Conservation (phyloP, 805 yeast genomes). For the Cyberlindnera misumaiensis region DNA sequence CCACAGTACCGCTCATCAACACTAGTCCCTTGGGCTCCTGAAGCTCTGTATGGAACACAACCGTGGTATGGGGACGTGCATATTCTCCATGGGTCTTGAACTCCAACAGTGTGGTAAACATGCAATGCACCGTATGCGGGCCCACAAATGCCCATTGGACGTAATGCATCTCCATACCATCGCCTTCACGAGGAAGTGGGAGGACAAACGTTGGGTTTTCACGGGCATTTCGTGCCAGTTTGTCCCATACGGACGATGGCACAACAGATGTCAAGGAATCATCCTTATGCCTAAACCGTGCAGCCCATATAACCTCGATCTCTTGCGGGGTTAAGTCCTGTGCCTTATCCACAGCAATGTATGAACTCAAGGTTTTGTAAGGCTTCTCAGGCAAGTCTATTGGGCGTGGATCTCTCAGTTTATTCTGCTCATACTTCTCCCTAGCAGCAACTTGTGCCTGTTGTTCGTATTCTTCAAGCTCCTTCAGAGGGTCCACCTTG, state of each 20-base stretch:
- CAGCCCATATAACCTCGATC: conserved; percentile 81
- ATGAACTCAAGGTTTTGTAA: conserved; percentile 67
- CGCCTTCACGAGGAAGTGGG: conserved; percentile 67
- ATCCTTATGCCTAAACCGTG: conserved; percentile 63
- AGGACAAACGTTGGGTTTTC: conserved; percentile 78
- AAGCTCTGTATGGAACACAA: conserved; percentile 81
- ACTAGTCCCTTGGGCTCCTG: conserved; percentile 52
- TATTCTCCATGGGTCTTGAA: conserved; percentile 84
- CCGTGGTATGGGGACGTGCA: conserved; percentile 92
- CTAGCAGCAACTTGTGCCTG: conserved; percentile 24
- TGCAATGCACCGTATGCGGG: conserved; percentile 75
- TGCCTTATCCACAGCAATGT: conserved; percentile 62
- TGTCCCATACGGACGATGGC: conserved; percentile 50
- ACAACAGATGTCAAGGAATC: conserved; percentile 61
- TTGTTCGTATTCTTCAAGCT: conserved; percentile 50
- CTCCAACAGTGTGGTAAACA: conserved; percentile 88
- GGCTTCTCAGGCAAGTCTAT: conserved; percentile 39
- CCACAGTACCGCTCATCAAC: conserved; percentile 82
- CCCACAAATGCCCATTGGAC: conserved; percentile 93
- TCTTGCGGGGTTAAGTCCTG: conserved; percentile 49
- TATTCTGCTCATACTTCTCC: conserved; percentile 18
- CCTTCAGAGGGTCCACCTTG: conserved; percentile 63
- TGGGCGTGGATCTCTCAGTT: conserved; percentile 30
- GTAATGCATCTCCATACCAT: conserved; percentile 75
- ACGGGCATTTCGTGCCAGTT: conserved; percentile 58